Percentiles rank a stretch among this genome's conserved stretches.
Evolutionary conservation across 2,329 filamentous ascomycete species (phyloP).

Genomic region (Didymellaceae sp.): DNA sequence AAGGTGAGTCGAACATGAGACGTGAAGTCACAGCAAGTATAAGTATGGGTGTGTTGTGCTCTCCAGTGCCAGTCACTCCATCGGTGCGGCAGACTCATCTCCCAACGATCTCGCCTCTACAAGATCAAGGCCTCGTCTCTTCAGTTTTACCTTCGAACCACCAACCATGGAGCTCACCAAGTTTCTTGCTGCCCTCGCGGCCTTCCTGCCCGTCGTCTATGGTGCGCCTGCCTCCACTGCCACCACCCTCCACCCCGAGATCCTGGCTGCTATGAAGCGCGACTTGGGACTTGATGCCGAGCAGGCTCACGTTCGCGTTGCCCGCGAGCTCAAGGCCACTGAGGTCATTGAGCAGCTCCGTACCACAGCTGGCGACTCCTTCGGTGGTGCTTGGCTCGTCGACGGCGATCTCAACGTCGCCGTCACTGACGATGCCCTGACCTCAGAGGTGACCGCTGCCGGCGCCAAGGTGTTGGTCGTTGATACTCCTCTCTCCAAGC

Average conservation of each 20-base stretch:
- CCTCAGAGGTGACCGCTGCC: slow-evolving; percentile 45
- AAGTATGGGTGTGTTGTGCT: slow-evolving; percentile 22
- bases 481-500: slow-evolving; percentile 45
- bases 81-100: slow-evolving; percentile 24
- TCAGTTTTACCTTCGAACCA: slow-evolving; percentile 32
- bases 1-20: slow-evolving; percentile 9
- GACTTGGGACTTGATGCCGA: slow-evolving; percentile 51
- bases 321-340: slow-evolving; percentile 46
- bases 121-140: slow-evolving; percentile 28
- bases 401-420: slow-evolving; percentile 49
- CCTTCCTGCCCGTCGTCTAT: slow-evolving; percentile 50
- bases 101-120: slow-evolving; percentile 32
- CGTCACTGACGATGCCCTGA: slow-evolving; percentile 48
- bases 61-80: slow-evolving; percentile 10
- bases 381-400: slow-evolving; percentile 51
- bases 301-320: slow-evolving; percentile 50
- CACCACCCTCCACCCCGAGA: slow-evolving; percentile 49
- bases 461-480: slow-evolving; percentile 47
- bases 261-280: slow-evolving; percentile 54
- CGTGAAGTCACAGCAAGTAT: slow-evolving; percentile 21
- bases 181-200: slow-evolving; percentile 50
- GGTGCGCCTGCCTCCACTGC: slow-evolving; percentile 48
- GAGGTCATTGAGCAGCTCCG: slow-evolving; percentile 49
- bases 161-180: slow-evolving; percentile 49
- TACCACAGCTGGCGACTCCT: slow-evolving; percentile 42